Percentiles rank a stretch among this genome's conserved stretches.
These are phyloP conservation scores for Pyrus bretschneideri DNA, from an alignment of 306 rosid species.

Conservation along the genomic window DNA sequence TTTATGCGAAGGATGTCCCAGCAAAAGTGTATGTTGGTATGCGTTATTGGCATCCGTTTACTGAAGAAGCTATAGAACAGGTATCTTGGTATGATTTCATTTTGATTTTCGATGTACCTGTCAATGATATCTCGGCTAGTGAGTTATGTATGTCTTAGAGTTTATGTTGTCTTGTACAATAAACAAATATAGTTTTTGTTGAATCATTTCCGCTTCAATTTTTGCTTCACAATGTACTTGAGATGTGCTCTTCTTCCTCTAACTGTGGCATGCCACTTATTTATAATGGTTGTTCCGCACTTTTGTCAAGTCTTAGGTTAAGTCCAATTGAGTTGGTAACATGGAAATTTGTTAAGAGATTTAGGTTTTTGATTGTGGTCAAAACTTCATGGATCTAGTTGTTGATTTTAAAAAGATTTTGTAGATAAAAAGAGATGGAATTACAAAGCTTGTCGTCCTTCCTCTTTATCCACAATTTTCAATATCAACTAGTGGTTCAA, in stretches of 20 bases:
- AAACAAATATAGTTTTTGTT: background rate
- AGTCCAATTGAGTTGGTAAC: background rate
- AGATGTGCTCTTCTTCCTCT: background rate
- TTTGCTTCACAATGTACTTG: background rate
- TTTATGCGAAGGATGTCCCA: slow-evolving; percentile 60
- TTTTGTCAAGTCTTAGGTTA: background rate
- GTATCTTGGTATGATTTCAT: slow-evolving; percentile 24
- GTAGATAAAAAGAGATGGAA: slow-evolving; percentile 86
- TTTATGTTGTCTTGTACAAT: background rate
- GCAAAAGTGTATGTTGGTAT: slow-evolving; percentile 87
- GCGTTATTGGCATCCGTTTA: slow-evolving; percentile 98
- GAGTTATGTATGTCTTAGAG: background rate
- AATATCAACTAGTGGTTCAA: slow-evolving; percentile 96
- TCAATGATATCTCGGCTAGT: background rate
- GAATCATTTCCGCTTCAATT: background rate
- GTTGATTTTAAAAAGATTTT: slow-evolving; percentile 21
- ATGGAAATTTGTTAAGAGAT: background rate
- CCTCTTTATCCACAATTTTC: slow-evolving; percentile 99
- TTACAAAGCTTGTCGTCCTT: slow-evolving; percentile 92
- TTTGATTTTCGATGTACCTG: background rate
- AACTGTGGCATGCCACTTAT: background rate
- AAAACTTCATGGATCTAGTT: slow-evolving; percentile 9
- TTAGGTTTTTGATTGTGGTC: background rate
- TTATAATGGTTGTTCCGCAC: background rate
- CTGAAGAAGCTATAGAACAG: slow-evolving; percentile 87